phyloP scores from a whole-genome alignment of 1,139 yeast species.

The Arxiozyma bovina region DNA sequence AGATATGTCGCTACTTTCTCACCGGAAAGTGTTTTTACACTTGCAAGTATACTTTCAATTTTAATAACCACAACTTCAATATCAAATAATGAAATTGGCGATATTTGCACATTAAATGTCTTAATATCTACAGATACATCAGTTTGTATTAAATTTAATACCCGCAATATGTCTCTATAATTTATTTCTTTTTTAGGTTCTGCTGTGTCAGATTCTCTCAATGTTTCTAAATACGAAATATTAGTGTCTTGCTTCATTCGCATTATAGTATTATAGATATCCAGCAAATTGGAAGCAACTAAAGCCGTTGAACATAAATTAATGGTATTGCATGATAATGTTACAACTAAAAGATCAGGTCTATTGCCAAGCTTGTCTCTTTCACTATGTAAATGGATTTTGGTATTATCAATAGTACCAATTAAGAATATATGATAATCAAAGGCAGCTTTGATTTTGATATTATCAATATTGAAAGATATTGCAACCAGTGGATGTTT shows the following conservation, averaged over 20 bases:
- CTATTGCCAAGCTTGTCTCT: conserved; percentile 39
- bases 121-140: conserved; percentile 55
- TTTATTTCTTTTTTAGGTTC: conserved; percentile 14
- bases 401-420: conserved; percentile 42
- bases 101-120: conserved; percentile 50
- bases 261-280: conserved; percentile 61
- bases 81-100: conserved; percentile 71
- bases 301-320: conserved; percentile 68
- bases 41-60: conserved; percentile 51
- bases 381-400: conserved; percentile 61
- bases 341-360: conserved; percentile 57
- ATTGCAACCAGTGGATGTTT: conserved; percentile 64
- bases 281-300: conserved; percentile 74
- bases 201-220: conserved; percentile 26
- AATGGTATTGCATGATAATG: conserved; percentile 46
- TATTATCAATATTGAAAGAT: conserved; percentile 46
- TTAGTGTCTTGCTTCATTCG: conserved; percentile 68
- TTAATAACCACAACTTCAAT: conserved; percentile 60
- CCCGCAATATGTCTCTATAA: conserved; percentile 20
- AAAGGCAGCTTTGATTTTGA: conserved; percentile 57
- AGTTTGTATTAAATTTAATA: conserved; percentile 38
- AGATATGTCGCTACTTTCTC: conserved; percentile 39
- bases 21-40: conserved; percentile 45
- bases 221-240: conserved; percentile 64
- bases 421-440: conserved; percentile 81